Evolutionary conservation across 352 stramenopile species (phyloP).

Genomic region (Hyaloperonospora brassicae): DNA sequence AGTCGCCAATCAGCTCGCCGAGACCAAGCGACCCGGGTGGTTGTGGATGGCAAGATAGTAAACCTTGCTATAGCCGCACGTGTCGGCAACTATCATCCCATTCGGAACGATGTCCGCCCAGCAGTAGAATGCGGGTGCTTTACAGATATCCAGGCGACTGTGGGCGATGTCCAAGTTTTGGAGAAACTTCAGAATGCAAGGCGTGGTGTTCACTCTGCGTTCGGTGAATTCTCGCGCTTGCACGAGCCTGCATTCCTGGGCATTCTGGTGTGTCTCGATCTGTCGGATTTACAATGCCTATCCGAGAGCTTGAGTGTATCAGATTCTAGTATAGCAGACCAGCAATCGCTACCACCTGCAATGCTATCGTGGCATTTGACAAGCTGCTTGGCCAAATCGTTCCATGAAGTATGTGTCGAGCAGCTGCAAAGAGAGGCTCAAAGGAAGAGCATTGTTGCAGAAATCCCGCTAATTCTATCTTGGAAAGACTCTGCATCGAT

Average conservation of each 20-base stretch:
- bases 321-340: not conserved
- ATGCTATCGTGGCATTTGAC: slow-evolving; percentile 53
- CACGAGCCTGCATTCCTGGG: slow-evolving; percentile 34
- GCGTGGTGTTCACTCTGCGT: slow-evolving; percentile 10
- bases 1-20: slow-evolving; percentile 9
- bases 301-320: slow-evolving; percentile 11
- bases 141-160: slow-evolving; percentile 34
- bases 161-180: slow-evolving; percentile 27
- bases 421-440: not conserved
- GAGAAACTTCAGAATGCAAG: slow-evolving; percentile 24
- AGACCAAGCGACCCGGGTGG: slow-evolving; percentile 5
- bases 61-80: slow-evolving; percentile 29
- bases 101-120: slow-evolving; percentile 8
- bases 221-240: slow-evolving; percentile 37
- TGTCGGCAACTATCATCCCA: slow-evolving; percentile 36
- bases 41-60: slow-evolving; percentile 10
- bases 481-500: slow-evolving; percentile 17
- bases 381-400: slow-evolving; percentile 35
- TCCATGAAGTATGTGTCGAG: slow-evolving; percentile 17
- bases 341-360: slow-evolving; percentile 20
- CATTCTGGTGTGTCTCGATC: slow-evolving; percentile 43
- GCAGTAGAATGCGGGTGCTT: slow-evolving; percentile 10
- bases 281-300: slow-evolving; percentile 30
- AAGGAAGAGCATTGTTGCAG: not conserved
- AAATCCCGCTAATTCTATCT: slow-evolving; percentile 32